Evolutionary conservation across 257 asterid genomes (phyloP), one percentile per base, ranked within the genome.

Genomic region (Salvia hispanica): DNA sequence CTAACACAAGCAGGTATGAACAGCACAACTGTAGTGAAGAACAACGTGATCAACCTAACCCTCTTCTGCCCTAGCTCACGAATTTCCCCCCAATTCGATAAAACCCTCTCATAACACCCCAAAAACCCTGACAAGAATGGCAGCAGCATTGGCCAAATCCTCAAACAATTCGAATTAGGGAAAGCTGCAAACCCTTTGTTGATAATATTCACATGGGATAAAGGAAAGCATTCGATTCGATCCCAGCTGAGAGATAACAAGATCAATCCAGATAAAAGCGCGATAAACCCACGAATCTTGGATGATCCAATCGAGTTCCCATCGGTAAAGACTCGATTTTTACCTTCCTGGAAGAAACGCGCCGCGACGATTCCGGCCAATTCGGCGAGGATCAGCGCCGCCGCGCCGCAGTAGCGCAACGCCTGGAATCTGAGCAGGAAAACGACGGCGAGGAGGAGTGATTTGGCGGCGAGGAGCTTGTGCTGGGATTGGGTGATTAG

Each of bases 361-460:
- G 95, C 96, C 5, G 92, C 90, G 58, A 85, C 76, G 69, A 78
- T 88, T 13, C 97, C 97, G 1, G 95, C 79, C 54, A 93, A 68
- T 74, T 93, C 99, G 7, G 96, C 99, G 4, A 93, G 72, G 70
- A 93, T 93, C 96, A 93, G 73, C 2, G 99, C 95, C 1, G 97
- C 96, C 0, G 96, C 73, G 46, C 97, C 99, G 54, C 99, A 93
- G 55, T 90, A 88, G n/a, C 86, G 75, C 28, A 93, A 72, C 36
- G 96, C 99, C 75, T 88, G 97, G 67, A 93, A 93, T 64, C 97
- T 78, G 12, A 88, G 81, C 34, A 93, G 76, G 14, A 92, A 90
- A 1, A 86, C 84, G 7, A 85, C 62, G 5, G 94, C 90, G 13
- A 88, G 86, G 28, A 90, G 86, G 42, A 86, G 44, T 0, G 98